These are phyloP conservation scores for Microbotryum violaceum DNA, from an alignment of 1,284 basidiomycete species.

Conservation along the genomic window DNA sequence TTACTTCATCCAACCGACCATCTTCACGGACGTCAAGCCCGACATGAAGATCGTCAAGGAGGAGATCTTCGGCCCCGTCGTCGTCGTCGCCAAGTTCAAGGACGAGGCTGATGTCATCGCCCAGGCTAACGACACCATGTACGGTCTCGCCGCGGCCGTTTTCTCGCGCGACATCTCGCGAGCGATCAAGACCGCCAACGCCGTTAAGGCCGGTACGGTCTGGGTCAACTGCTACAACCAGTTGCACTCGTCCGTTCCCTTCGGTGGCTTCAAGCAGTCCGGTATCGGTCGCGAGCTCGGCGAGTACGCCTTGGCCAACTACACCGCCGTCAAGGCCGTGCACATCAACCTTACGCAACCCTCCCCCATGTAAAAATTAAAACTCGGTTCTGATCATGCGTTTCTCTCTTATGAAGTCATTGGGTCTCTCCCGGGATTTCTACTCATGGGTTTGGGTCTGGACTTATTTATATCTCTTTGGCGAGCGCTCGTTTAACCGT, in stretches of 20 bases:
- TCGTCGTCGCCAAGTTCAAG: constrained; percentile 46
- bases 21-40: constrained; percentile 68
- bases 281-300: constrained; percentile 71
- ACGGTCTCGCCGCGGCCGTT: constrained; percentile 80
- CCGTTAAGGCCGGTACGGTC: constrained; percentile 61
- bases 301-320: constrained; percentile 69
- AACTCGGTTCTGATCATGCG: neutral
- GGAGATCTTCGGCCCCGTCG: constrained; percentile 68
- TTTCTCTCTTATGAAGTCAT: neutral
- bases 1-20: constrained; percentile 60
- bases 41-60: constrained; percentile 82
- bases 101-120: constrained; percentile 53
- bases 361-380: constrained; percentile 15
- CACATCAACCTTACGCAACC: constrained; percentile 59
- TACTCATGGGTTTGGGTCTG: neutral
- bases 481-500: too few relatives aligned
- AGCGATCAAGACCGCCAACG: constrained; percentile 65
- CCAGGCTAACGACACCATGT: constrained; percentile 72
- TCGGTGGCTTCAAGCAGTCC: constrained; percentile 73
- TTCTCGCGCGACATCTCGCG: constrained; percentile 72
- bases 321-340: constrained; percentile 74
- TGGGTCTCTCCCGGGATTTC: neutral
- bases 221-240: constrained; percentile 68
- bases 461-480: neutral
- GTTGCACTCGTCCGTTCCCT: constrained; percentile 47